Evolutionary conservation across 805 yeast genomes (phyloP), one percentile per base, ranked within the genome.

Genomic region (Kluyveromyces siamensis): DNA sequence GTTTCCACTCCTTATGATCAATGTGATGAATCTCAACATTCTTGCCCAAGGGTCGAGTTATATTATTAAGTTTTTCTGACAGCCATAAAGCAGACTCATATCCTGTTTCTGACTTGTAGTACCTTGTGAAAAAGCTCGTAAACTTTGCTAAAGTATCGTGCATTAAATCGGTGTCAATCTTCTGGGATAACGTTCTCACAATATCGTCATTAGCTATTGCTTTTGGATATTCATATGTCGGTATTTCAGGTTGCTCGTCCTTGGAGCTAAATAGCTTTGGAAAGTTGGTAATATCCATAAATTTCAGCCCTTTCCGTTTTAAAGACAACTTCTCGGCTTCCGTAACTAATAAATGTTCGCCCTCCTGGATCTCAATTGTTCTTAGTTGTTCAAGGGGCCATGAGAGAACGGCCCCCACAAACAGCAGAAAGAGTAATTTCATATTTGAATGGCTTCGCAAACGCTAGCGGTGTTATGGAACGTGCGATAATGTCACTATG

Each of bases 71-170:
- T 46, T 72, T 72, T 13, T 72, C 72, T 52, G 69, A 69, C 45
- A 89, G 70, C 93, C 95, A 87, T 45, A 73, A 59, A 8, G 95
- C 81, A 56, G 88, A 77, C 51, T 84, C 78, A 14, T 72, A 65
- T 0, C 96, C 97, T n/a, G 75, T 60, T 25, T 77, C 73, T 1
- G 87, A 77, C 62, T 83, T 82, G 68, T 87, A 87, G 63, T 83
- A 86, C 49, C 97, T 75, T 17, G 89, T 82, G 65, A 70, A 78
- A 62, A 87, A 87, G 39, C 84, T 76, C 6, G 90, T 72, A 60
- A 87, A 81, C 44, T 74, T 67, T 18, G 79, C 77, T 64, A 88
- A 72, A 55, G 77, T 77, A 25, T 67, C 66, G 57, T 75, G 69
- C 68, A 85, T 73, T 35, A 66, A 62, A 13, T 65, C 70, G 47